Base-by-base conservation (phyloP, 2,329 filamentous ascomycete species). In the Exophiala oligosperma region DNA sequence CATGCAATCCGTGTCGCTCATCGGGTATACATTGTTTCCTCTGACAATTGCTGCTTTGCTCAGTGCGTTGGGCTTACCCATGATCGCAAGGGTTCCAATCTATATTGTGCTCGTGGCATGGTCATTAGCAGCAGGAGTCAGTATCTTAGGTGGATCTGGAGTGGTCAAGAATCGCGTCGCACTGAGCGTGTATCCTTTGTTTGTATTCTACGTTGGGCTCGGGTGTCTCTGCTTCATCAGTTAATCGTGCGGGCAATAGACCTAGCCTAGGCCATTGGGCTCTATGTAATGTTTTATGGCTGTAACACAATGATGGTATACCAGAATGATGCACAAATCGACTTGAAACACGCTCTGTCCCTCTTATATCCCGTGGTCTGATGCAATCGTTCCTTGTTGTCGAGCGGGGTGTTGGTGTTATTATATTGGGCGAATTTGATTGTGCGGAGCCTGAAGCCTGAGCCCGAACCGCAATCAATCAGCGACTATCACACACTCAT, bases 171-270 rank as follows among this genome's bases (percentile, higher is more conserved):
- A 97, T 76, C 83, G 94, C 50, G 92, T 97, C 49, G 91, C 88
- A 24, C 87, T 99, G 70, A 94, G 94, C 17, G 92, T 99, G 23
- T 99, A 95, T 72, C 94, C 94, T 56, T 79, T 99, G 53, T 89
- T 97, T 71, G 89, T 97, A 49, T 99, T 97, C 76, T 99, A 99
- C 75, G 79, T 97, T 57, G 90, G 90, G 35, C 80, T 99, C 66
- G 93, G 92, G 53, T 97, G 92, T 73, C 83, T 99, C 60, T 99
- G 94, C 81, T 97, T 97, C 75, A 96, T 99, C 73, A 97, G 92
- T 78, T 96, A 84, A 72, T 58, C 57, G 40, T 26, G n/a, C 38
- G 17, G 46, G 38, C 29, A 23, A 21, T 32, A 8, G 40, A 17
- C 17, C 12, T 12, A n/a, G 37, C 35, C 23, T 14, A 47, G 29